These are phyloP conservation scores for Capsicum rhomboideum DNA, from an alignment of 257 asterid genomes.

Conservation along the genomic window DNA sequence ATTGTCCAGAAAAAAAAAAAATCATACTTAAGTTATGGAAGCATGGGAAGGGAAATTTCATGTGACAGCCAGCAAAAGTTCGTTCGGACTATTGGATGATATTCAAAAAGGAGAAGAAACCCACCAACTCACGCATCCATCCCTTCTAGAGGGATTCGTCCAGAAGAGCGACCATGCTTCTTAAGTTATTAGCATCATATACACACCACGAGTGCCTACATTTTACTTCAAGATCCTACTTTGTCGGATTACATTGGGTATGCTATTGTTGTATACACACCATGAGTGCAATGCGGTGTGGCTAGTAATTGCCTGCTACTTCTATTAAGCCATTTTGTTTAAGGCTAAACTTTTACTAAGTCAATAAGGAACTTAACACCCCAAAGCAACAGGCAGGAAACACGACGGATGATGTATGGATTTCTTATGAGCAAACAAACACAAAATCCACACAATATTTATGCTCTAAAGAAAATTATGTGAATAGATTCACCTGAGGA, in stretches of 20 bases:
- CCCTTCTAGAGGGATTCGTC: neutral
- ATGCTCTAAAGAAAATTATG: neutral
- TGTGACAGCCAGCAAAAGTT: neutral
- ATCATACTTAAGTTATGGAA: too few species aligned
- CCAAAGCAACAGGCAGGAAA: neutral
- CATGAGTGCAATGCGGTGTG: neutral
- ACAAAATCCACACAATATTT: neutral
- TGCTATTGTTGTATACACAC: too few species aligned
- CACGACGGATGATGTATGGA: neutral
- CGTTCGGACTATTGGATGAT: neutral
- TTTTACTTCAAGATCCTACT: too few species aligned
- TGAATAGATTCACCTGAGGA: neutral
- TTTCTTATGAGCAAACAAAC: neutral
- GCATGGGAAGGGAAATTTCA: neutral
- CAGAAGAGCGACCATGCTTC: neutral
- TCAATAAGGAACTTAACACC: neutral
- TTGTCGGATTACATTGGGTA: too few species aligned
- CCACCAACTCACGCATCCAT: neutral
- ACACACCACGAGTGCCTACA: neutral
- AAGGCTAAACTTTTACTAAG: neutral
- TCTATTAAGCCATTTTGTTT: neutral
- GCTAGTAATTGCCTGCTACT: neutral
- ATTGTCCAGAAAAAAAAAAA: too few species aligned
- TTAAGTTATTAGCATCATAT: neutral
- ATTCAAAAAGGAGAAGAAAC: neutral